Evolutionary conservation across 2,329 filamentous ascomycete species (phyloP).

Genomic region (Calonectria leucothoes): DNA sequence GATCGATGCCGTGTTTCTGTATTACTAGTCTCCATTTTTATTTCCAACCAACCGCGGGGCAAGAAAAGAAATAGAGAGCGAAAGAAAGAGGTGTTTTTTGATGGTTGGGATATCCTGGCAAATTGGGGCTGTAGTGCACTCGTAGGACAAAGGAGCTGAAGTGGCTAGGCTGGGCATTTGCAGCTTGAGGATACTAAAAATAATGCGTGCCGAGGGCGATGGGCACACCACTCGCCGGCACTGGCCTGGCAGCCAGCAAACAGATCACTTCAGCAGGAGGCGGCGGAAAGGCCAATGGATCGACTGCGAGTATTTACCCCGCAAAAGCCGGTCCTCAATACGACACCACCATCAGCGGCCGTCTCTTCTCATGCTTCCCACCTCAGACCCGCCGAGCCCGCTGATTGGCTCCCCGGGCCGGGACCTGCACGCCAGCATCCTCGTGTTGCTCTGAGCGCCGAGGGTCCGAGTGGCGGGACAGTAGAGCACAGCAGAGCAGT

Average conservation of each 20-base stretch:
- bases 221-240: neutral
- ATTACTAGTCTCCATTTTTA: neutral
- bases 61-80: neutral
- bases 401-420: neutral
- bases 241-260: neutral
- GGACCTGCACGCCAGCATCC: neutral
- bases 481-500: neutral
- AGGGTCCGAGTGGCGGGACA: neutral
- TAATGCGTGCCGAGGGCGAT: neutral
- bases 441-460: conserved; percentile 3
- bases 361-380: neutral
- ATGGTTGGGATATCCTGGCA: neutral
- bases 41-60: neutral
- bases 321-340: neutral
- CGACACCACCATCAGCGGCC: neutral
- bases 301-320: neutral
- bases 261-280: neutral
- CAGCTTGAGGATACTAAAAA: neutral
- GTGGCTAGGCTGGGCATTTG: neutral
- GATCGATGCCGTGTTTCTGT: neutral
- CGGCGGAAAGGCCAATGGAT: neutral
- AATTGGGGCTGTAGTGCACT: neutral
- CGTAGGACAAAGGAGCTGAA: neutral
- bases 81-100: neutral
- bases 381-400: neutral